Evolutionary conservation across 2,329 filamentous ascomycete genomes (phyloP), one percentile per base, ranked within the genome.

Genomic region (Corynespora cassiicola): DNA sequence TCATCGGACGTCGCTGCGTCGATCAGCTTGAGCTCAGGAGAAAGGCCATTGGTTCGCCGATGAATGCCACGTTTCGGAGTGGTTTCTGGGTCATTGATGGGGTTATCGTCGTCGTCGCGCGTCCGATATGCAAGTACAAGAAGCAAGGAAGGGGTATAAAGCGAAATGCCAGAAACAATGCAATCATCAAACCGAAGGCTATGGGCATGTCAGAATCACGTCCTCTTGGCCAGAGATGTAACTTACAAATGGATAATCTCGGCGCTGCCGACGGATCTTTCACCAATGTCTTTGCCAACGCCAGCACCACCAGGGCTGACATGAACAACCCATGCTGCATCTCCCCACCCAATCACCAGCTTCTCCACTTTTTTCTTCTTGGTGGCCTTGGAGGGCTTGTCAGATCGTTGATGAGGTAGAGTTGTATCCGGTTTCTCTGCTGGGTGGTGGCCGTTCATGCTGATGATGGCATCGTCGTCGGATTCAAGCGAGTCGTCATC

Each of bases 321-420:
- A 65, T 96, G 87, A 37, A 99, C 86, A 34, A 99, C 86, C 94
- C 94, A 99, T 37, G 96, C 89, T 1, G 88, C 95, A 41, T 91
- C 87, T 45, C 94, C 94, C 94, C 95, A 99, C 7, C 94, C 94
- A 16, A 99, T 87, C 6, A 99, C 74, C 14, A 97, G 75, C 56
- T 92, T 88, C 67, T 97, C 92, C 2, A 70, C 47, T 38, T 65
- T 66, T 33, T 63, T 58, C 41, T 64, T 67, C 23, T 52, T 58
- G 24, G 19, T 58, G 43, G 25, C 50, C 44, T 40, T 62, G 69
- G 47, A 73, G 73, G 47, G 48, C 14, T 53, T 53, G n/a, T 71
- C 66, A 28, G 73, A 69, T 51, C 81, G 77, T 20, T 79, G 72
- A 22, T 67, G 61, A 3, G 63, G 61, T 42, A 54, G n/a, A 46